Percentiles rank a stretch among this genome's conserved stretches.
phyloP scores from a whole-genome alignment of 2,329 filamentous ascomycete species.

The Fusarium concolor region DNA sequence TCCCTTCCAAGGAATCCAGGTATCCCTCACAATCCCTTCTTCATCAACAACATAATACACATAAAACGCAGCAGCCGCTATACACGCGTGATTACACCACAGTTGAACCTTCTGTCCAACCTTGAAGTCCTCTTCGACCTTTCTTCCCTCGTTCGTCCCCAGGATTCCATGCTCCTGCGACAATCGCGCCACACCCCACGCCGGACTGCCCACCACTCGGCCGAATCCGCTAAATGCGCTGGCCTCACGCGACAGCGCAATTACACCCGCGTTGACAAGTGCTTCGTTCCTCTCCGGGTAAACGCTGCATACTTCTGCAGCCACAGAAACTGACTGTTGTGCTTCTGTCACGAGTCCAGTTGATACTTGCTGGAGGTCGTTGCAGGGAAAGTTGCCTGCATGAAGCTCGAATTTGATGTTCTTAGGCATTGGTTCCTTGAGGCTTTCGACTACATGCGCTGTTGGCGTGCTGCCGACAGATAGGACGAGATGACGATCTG shows the following conservation, averaged over 20 bases:
- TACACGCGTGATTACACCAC: constrained; percentile 52
- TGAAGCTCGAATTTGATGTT: constrained; percentile 53
- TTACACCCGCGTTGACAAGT: constrained; percentile 53
- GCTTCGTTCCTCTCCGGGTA: constrained; percentile 54
- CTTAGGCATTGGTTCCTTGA: constrained; percentile 46
- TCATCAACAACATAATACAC: constrained; percentile 54
- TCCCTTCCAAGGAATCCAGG: constrained; percentile 55
- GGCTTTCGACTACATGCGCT: constrained; percentile 50
- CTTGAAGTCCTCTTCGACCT: constrained; percentile 46
- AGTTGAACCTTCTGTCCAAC: constrained; percentile 51
- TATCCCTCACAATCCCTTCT: constrained; percentile 49
- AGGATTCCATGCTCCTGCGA: constrained; percentile 56
- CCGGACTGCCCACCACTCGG: constrained; percentile 43
- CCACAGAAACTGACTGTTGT: constrained; percentile 49
- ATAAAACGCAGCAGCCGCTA: constrained; percentile 52
- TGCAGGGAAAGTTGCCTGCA: constrained; percentile 53
- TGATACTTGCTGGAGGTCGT: constrained; percentile 55
- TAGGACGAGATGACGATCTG: constrained; percentile 45
- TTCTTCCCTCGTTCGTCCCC: constrained; percentile 37
- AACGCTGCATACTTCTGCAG: constrained; percentile 53
- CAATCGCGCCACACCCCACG: constrained; percentile 51
- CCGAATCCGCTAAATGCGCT: constrained; percentile 49
- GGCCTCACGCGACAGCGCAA: constrained; percentile 52
- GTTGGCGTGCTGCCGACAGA: constrained; percentile 54
- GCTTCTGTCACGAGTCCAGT: constrained; percentile 48